Percentiles rank a stretch among this genome's conserved stretches.
phyloP scores from a whole-genome alignment of 75 land plant genomes.

The Pinus taeda region DNA sequence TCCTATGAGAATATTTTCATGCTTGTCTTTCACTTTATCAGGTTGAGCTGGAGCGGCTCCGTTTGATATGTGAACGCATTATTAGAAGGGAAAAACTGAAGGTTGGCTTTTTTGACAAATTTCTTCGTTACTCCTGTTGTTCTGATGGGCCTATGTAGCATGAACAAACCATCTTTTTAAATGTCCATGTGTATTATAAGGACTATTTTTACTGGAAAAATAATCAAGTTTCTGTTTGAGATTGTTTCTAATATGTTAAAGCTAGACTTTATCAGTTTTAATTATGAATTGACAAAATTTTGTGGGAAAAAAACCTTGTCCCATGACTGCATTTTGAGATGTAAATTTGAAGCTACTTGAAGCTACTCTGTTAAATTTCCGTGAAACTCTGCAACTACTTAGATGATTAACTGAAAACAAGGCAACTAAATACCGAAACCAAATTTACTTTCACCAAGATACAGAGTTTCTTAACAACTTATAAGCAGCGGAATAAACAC shows the following conservation, averaged over 20 bases:
- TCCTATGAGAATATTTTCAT: too few species aligned
- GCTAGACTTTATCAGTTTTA: not conserved
- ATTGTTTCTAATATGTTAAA: not conserved
- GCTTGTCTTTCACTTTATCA: constrained; percentile 16
- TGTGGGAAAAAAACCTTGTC: too few species aligned
- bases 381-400: too few species aligned
- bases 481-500: too few species aligned
- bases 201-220: not conserved
- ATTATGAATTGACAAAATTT: not conserved
- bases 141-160: not conserved
- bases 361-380: too few species aligned
- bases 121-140: not conserved
- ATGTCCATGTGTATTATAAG: not conserved
- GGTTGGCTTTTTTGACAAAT: constrained; percentile 27
- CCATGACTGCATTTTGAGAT: too few species aligned
- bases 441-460: too few species aligned
- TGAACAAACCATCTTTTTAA: not conserved
- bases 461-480: too few species aligned
- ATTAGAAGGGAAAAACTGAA: constrained; percentile 82
- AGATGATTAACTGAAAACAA: too few species aligned
- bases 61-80: constrained; percentile 92
- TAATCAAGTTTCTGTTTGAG: not conserved
- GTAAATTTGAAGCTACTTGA: too few species aligned
- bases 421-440: too few species aligned
- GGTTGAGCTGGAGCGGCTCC: constrained; percentile 92